Evolutionary conservation across 352 stramenopile species (phyloP).

Genomic region (Globisporangium camurandrum): DNA sequence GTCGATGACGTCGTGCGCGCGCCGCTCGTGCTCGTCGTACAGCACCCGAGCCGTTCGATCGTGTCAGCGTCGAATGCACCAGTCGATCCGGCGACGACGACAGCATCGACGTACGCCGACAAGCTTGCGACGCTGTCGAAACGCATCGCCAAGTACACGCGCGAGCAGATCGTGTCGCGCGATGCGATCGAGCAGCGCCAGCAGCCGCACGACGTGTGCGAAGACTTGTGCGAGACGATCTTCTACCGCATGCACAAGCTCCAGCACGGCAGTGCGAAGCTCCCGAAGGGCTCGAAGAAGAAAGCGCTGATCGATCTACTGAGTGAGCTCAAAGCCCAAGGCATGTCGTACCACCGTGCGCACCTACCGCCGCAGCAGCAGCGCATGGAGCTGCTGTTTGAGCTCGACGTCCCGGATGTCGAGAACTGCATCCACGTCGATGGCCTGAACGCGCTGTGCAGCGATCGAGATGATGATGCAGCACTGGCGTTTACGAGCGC

Average conservation of each 20-base stretch:
- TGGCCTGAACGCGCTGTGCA: slow-evolving; percentile 35
- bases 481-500: slow-evolving; percentile 3
- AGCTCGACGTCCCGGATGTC: slow-evolving; percentile 74
- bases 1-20: slow-evolving; percentile 5
- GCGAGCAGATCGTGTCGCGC: slow-evolving; percentile 54
- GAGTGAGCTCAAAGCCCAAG: slow-evolving; percentile 78
- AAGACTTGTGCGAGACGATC: slow-evolving; percentile 90
- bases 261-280: slow-evolving; percentile 67
- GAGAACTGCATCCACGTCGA: slow-evolving; percentile 81
- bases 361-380: slow-evolving; percentile 69
- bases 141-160: slow-evolving; percentile 69
- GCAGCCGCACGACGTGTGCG: slow-evolving; percentile 63
- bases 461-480: slow-evolving; percentile 11
- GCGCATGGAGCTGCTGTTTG: slow-evolving; percentile 75
- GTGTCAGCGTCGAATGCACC: no score
- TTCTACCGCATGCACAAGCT: slow-evolving; percentile 92
- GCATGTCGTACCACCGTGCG: slow-evolving; percentile 69
- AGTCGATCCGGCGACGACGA: neutral
- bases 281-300: slow-evolving; percentile 95
- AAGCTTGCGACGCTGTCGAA: slow-evolving; percentile 58
- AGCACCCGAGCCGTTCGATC: slow-evolving; percentile 2
- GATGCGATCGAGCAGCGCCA: slow-evolving; percentile 59
- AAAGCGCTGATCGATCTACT: slow-evolving; percentile 95
- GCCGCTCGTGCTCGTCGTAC: slow-evolving; percentile 7
- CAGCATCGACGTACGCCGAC: slow-evolving; percentile 32